Base-by-base conservation (phyloP, 169 alveolate species). In the Plasmodium gaboni region DNA sequence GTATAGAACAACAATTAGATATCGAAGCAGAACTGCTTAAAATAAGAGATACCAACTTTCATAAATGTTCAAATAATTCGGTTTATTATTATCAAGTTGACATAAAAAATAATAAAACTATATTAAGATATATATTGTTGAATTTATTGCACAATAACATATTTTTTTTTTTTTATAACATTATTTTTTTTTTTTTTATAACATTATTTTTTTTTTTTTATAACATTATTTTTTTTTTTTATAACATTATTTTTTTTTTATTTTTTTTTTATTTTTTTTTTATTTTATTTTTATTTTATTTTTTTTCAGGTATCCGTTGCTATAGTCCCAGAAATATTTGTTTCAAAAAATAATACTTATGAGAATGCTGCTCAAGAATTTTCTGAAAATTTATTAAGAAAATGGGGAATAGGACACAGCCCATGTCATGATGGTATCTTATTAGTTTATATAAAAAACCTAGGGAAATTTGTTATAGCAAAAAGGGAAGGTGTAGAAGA, bases 401-500 rank as follows among this genome's bases (percentile, higher is more conserved):
- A 87, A 72, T 87, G 92, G 92, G 92, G 92, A 15, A 73, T 87
- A 57, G 92, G 92, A 57, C 69, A 87, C 22, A 71, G 61, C 17
- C 70, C 55, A 50, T 87, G 92, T 55, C 88, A 87, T 48, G 92
- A 87, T 51, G 92, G 92, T 15, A 87, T 87, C 46, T 60, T 87
- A 63, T 32, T 87, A 15, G 88, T 87, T 51, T 87, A 87, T 19
- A 74, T 87, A 64, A 87, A 72, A 51, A 80, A 59, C 15, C 48
- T 87, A 0, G 88, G 88, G 4, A 55, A 48, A 3, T 87, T 87
- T 24, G 50, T 83, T 83, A 59, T 83, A 57, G 57, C 85, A 6
- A 83, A 55, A 71, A 83, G 91, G 65, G 91, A 83, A 68, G 91
- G 91, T 17, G 91, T 83, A n/a, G 91, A 83, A 32, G 85, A 83